Evolutionary conservation across 805 yeast genomes (phyloP).

Genomic region (Candida oleophila): DNA sequence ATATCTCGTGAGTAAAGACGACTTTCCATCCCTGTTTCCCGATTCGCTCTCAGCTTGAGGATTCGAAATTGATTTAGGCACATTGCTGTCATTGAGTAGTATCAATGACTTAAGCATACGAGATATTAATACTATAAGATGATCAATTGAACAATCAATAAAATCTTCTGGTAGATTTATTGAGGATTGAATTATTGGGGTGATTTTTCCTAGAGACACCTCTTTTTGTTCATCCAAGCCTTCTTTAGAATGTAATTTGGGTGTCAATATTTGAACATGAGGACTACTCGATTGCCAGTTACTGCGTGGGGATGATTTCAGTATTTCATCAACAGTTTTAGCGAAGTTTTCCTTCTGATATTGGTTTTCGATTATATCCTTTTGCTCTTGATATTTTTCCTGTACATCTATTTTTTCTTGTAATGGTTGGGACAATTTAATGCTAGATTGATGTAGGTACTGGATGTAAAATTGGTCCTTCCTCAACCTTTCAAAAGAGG

Average conservation of each 20-base stretch:
- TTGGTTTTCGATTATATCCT: background rate
- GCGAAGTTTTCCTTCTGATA: background rate
- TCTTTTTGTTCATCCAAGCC: background rate
- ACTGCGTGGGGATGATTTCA: background rate
- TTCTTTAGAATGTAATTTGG: background rate
- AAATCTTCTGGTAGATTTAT: slow-evolving; percentile 48
- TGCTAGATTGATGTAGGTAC: background rate
- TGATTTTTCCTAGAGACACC: background rate
- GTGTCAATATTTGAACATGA: background rate
- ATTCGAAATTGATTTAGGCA: slow-evolving; percentile 30
- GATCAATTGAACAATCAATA: slow-evolving; percentile 66
- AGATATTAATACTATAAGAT: slow-evolving; percentile 67
- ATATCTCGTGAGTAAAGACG: slow-evolving; percentile 69
- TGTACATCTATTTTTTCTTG: background rate
- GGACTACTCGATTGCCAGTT: background rate
- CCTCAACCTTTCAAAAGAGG: background rate
- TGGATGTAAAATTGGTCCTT: background rate
- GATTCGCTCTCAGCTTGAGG: slow-evolving; percentile 17
- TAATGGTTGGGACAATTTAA: background rate
- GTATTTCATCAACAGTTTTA: background rate
- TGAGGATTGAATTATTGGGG: background rate
- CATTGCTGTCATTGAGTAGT: slow-evolving; percentile 64
- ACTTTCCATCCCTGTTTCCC: slow-evolving; percentile 15
- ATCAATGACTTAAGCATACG: slow-evolving; percentile 81
- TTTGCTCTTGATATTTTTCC: background rate